Percentiles rank a stretch among this genome's conserved stretches.
Evolutionary conservation across 805 yeast species (phyloP).

Genomic region (Candida insectalens): DNA sequence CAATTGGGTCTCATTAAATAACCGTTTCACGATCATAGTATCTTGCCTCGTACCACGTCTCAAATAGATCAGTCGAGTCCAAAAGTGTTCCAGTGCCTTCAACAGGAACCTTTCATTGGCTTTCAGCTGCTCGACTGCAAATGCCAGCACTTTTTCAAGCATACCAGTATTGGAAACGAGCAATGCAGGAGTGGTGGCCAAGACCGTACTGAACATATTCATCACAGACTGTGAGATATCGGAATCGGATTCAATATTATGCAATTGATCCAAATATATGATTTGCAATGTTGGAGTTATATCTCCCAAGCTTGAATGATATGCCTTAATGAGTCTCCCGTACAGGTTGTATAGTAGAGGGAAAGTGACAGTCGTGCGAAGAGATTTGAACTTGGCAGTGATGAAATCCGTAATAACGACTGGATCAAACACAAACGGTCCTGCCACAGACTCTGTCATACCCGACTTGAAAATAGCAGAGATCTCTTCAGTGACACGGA

Average conservation of each 20-base stretch:
- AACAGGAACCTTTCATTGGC: slow-evolving; percentile 48
- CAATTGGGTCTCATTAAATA: slow-evolving; percentile 20
- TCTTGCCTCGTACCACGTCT: slow-evolving; percentile 34
- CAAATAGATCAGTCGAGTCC: slow-evolving; percentile 39
- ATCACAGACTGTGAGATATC: slow-evolving; percentile 46
- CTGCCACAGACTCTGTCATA: slow-evolving; percentile 48
- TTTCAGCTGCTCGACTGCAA: slow-evolving; percentile 30
- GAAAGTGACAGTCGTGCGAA: slow-evolving; percentile 24
- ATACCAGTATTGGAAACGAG: slow-evolving; percentile 23
- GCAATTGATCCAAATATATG: slow-evolving; percentile 28
- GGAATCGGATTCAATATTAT: slow-evolving; percentile 37
- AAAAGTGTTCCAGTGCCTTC: slow-evolving; percentile 42
- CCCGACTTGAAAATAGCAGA: slow-evolving; percentile 58
- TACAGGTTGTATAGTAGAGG: slow-evolving; percentile 36
- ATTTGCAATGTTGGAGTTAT: slow-evolving; percentile 27
- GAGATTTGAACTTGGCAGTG: slow-evolving; percentile 21
- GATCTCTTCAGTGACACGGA: slow-evolving; percentile 51
- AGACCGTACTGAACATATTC: slow-evolving; percentile 38
- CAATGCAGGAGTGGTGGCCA: slow-evolving; percentile 40
- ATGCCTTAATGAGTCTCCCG: slow-evolving; percentile 21
- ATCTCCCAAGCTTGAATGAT: slow-evolving; percentile 20
- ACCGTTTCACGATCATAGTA: slow-evolving; percentile 12
- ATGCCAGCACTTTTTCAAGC: slow-evolving; percentile 18
- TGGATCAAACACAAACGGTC: slow-evolving; percentile 53
- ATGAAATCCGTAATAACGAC: slow-evolving; percentile 32